Conservation (phyloP, 495 filamentous ascomycete species). For the Aspergillus conjunctus region DNA sequence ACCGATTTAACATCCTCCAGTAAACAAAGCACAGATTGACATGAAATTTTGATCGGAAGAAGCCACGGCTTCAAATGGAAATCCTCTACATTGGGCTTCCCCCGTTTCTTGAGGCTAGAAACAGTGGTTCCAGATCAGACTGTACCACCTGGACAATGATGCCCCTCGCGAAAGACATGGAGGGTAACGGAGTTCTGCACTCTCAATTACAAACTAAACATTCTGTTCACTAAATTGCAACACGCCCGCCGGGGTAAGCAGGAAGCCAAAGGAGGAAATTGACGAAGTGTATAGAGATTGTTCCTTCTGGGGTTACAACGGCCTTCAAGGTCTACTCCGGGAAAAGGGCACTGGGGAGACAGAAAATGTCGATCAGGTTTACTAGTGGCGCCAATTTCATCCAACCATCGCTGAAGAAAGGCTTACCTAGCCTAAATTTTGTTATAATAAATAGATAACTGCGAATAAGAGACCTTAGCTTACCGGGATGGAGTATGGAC, state of each 20-base stretch:
- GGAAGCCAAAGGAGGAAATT: conserved; percentile 11
- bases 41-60: conserved; percentile 10
- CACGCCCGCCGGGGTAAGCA: no score
- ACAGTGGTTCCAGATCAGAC: background rate
- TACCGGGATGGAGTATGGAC: no score
- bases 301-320: conserved; percentile 5
- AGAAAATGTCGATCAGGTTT: conserved; percentile 11
- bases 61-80: conserved; percentile 2
- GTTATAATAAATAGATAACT: no score
- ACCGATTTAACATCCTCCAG: background rate
- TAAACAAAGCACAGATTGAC: background rate
- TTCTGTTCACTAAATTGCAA: conserved; percentile 5
- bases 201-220: conserved; percentile 5
- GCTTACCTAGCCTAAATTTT: no score
- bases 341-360: conserved; percentile 1
- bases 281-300: conserved; percentile 13
- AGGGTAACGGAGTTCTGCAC: background rate
- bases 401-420: no score
- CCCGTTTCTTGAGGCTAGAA: conserved; percentile 11
- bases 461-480: no score
- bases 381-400: background rate
- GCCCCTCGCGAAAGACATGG: background rate
- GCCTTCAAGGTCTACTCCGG: conserved; percentile 9
- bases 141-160: conserved; percentile 12
- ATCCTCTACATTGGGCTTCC: conserved; percentile 11